Evolutionary conservation across 2,329 filamentous ascomycete genomes (phyloP).

Genomic region (Stachybotrys elegans): DNA sequence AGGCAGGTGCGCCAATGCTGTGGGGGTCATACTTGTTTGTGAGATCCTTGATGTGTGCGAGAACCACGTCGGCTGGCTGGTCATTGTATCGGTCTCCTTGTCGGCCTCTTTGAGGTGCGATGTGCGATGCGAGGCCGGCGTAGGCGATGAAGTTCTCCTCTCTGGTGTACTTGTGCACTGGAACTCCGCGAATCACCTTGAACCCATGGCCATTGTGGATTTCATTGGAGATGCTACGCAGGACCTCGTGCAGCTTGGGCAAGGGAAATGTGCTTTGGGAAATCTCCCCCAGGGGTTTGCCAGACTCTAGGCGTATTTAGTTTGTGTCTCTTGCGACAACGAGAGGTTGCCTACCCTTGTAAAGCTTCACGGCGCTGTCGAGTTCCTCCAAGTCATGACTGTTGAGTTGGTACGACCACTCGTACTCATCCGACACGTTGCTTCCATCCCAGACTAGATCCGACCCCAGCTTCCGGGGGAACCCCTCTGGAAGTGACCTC

Average conservation of each 20-base stretch:
- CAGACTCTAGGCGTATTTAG: not conserved
- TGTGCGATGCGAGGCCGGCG: conserved; percentile 53
- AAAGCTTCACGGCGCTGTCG: not conserved
- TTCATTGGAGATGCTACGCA: conserved; percentile 48
- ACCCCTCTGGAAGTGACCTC: conserved; percentile 37
- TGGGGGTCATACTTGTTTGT: conserved; percentile 26
- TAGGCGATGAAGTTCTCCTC: conserved; percentile 58
- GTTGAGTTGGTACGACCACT: conserved; percentile 45
- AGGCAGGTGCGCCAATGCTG: conserved; percentile 48
- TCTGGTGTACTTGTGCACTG: conserved; percentile 43
- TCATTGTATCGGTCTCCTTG: conserved; percentile 44
- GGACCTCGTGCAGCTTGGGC: conserved; percentile 40
- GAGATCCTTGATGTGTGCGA: conserved; percentile 61
- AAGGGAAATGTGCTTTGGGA: conserved; percentile 50
- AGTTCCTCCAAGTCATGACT: conserved; percentile 42
- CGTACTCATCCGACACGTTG: conserved; percentile 35
- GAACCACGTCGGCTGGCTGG: conserved; percentile 44
- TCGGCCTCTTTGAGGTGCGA: conserved; percentile 47
- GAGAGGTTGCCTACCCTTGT: not conserved
- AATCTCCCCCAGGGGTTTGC: conserved; percentile 22
- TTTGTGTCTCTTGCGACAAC: not conserved
- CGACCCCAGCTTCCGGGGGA: conserved; percentile 38
- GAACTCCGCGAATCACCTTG: conserved; percentile 54
- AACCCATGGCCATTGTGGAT: conserved; percentile 56
- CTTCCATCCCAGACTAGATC: conserved; percentile 50